phyloP scores from a whole-genome alignment of 345 rosid genomes.

The Moricandia arvensis region DNA sequence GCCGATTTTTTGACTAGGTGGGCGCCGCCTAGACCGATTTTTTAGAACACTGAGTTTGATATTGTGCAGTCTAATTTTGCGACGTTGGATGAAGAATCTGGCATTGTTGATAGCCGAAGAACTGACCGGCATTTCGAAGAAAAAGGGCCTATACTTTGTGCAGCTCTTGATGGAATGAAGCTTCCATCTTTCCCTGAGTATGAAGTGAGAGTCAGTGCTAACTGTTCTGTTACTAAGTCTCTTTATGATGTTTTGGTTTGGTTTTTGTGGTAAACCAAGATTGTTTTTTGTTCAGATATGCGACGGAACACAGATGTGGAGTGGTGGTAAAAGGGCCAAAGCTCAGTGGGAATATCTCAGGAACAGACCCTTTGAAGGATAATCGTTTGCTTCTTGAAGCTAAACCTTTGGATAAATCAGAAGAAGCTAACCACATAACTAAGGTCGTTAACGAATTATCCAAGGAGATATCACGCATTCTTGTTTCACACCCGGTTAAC shows the following conservation, averaged over 20 bases:
- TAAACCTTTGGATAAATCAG: slow-evolving; percentile 73
- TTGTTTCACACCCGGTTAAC: slow-evolving; percentile 72
- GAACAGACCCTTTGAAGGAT: slow-evolving; percentile 95
- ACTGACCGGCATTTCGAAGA: slow-evolving; percentile 98
- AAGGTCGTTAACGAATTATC: slow-evolving; percentile 83
- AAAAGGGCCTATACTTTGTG: slow-evolving; percentile 93
- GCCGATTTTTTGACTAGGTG: no score
- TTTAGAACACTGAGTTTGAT: not conserved
- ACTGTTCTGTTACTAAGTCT: not conserved
- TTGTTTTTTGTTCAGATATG: slow-evolving; percentile 56
- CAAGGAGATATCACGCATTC: slow-evolving; percentile 68
- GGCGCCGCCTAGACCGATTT: no score
- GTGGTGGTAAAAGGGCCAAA: slow-evolving; percentile 94
- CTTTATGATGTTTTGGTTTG: not conserved
- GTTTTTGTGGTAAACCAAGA: not conserved
- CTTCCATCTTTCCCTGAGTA: slow-evolving; percentile 83
- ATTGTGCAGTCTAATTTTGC: slow-evolving; percentile 85
- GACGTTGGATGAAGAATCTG: slow-evolving; percentile 85
- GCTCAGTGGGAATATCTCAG: slow-evolving; percentile 91
- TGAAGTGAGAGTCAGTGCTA: slow-evolving; percentile 86
- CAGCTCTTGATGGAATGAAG: slow-evolving; percentile 88
- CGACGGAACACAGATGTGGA: slow-evolving; percentile 95
- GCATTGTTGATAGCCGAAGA: slow-evolving; percentile 77
- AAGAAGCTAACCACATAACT: slow-evolving; percentile 86
- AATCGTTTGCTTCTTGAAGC: slow-evolving; percentile 76